Base-by-base conservation (phyloP, 2,329 filamentous ascomycete species). In the Aplosporella prunicola region DNA sequence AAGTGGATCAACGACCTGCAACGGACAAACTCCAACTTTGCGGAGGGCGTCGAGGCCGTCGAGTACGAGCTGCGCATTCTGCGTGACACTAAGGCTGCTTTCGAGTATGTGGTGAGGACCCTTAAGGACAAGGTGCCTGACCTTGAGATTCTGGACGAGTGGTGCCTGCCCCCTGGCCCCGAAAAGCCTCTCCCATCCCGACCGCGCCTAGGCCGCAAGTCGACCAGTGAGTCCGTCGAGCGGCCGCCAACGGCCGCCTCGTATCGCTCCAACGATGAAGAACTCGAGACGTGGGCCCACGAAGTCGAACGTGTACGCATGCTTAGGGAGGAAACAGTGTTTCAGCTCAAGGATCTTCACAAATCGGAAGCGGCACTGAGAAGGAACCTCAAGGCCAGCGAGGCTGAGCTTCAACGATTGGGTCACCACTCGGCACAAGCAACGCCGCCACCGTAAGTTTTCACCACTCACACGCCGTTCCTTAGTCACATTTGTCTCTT, bases 271-370 rank as follows among this genome's bases (percentile, higher is more conserved):
- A 28, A 36, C 9, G 48, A 51, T 5, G 44, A 42, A 9, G 40
- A 46, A 11, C 45, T 51, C 3, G 50, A 51, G 2, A 38, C 47
- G 1, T 60, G 57, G 57, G 49, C 52, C 0, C 47, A 42, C 14
- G 55, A 60, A 30, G 47, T 60, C 5, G 56, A 61, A 26, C 46
- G 53, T 13, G 45, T 58, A 11, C 51, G 56, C 15, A 50, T 57
- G 47, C 44, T 54, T 22, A 42, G 57, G 20, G 43, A 58, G 10
- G 56, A 61, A 35, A 50, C 53, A 9, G 52, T 48, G 0, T 39
- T 55, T 3, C 53, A 57, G 32, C 43, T 61, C n/a, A 51, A 49
- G 30, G 55, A 51, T 10, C 48, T 59, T 42, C 53, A 50, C 35
- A 50, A 53, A 26, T 46, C 48, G 3, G 50, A 55, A 14, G 37